Percentiles rank a stretch among this genome's conserved stretches.
These are phyloP conservation scores for Neurospora sp. DNA, from an alignment of 495 filamentous ascomycete species.

Conservation along the genomic window DNA sequence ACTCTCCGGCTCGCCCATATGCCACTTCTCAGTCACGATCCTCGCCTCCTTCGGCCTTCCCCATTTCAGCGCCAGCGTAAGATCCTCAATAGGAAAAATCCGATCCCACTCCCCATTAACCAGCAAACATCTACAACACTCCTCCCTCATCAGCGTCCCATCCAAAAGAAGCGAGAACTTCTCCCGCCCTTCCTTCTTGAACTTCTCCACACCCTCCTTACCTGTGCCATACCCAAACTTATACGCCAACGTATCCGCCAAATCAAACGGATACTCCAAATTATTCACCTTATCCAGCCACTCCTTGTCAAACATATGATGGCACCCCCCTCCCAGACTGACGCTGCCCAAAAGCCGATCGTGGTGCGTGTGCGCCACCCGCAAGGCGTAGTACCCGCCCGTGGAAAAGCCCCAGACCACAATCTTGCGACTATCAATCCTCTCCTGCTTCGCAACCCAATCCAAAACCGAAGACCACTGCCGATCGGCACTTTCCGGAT, in stretches of 20 bases:
- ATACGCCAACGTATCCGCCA: conserved; percentile 49
- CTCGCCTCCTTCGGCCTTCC: conserved; percentile 50
- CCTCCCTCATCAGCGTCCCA: conserved; percentile 44
- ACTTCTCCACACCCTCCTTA: conserved; percentile 31
- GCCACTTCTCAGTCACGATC: conserved; percentile 17
- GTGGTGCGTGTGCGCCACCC: conserved; percentile 56
- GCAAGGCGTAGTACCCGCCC: conserved; percentile 62
- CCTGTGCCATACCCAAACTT: conserved; percentile 53
- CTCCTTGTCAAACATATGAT: conserved; percentile 52
- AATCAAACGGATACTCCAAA: conserved; percentile 62
- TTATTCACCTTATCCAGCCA: conserved; percentile 56
- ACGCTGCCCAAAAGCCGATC: conserved; percentile 47
- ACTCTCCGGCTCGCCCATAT: conserved; percentile 20
- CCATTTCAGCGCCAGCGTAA: conserved; percentile 45
- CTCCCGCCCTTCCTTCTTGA: conserved; percentile 44
- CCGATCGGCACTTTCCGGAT: conserved; percentile 35
- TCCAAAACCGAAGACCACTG: conserved; percentile 55
- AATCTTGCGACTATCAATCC: conserved; percentile 45
- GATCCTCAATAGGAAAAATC: conserved; percentile 65
- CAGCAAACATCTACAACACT: conserved; percentile 50
- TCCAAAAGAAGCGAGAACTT: conserved; percentile 58
- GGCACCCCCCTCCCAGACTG: conserved; percentile 53
- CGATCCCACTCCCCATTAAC: conserved; percentile 59
- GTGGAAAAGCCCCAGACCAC: conserved; percentile 59
- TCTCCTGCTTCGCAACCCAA: conserved; percentile 39